Evolutionary conservation across 352 stramenopile genomes (phyloP).

Genomic region (Pythium graminicola): DNA sequence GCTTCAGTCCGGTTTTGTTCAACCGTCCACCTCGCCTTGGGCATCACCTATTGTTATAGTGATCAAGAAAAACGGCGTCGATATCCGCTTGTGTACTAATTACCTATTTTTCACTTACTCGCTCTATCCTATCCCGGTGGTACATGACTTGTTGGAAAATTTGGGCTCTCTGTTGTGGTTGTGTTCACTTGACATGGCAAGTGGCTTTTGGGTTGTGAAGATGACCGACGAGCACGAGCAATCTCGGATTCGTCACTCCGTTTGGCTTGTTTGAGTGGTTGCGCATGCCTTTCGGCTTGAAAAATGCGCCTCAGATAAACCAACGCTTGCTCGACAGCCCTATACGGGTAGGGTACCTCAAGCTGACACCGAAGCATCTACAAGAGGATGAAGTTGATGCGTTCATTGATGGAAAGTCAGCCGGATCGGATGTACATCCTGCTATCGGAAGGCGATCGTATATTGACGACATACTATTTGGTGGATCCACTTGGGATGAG

Average conservation of each 20-base stretch:
- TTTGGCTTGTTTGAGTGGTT: constrained; percentile 19
- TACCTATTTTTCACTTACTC: constrained; percentile 20
- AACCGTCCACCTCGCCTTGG: constrained; percentile 18
- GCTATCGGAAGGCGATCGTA: constrained; percentile 17
- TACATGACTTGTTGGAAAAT: constrained; percentile 21
- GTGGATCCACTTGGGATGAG: background rate
- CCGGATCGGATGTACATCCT: background rate
- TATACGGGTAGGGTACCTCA: constrained; percentile 1
- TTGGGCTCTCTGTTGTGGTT: constrained; percentile 12
- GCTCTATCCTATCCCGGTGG: constrained; percentile 23
- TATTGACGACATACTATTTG: constrained; percentile 24
- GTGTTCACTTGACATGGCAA: constrained; percentile 24
- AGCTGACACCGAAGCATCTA: constrained; percentile 9
- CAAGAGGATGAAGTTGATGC: constrained; percentile 5
- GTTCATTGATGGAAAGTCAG: constrained; percentile 3
- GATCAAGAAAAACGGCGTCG: constrained; percentile 33
- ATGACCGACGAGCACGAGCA: constrained; percentile 13
- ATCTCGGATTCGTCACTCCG: constrained; percentile 19
- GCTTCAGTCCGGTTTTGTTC: constrained; percentile 17
- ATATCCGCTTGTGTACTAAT: constrained; percentile 30
- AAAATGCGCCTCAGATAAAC: constrained; percentile 23
- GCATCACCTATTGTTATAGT: constrained; percentile 35
- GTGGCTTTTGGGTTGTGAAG: constrained; percentile 17
- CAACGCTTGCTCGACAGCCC: constrained; percentile 18
- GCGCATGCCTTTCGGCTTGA: constrained; percentile 17